Evolutionary conservation across 768 basidiomycete species (phyloP).

Genomic region (Lactifluus piperatus): DNA sequence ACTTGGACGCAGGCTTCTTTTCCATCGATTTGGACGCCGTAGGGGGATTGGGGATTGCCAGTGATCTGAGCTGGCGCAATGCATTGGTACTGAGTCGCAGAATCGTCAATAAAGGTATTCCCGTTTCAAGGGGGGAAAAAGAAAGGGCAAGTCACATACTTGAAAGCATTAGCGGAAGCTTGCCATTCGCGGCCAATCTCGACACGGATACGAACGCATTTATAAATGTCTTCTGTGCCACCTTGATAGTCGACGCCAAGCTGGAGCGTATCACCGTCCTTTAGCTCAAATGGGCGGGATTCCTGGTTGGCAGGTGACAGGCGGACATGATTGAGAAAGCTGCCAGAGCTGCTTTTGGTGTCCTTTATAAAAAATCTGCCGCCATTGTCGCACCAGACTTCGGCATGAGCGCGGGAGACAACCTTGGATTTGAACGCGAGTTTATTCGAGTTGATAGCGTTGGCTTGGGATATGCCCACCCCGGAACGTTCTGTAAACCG

Average conservation of each 20-base stretch:
- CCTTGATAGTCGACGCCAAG: conserved; percentile 98
- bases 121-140: conserved; percentile 6
- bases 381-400: conserved; percentile 73
- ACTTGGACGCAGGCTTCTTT: conserved; percentile 26
- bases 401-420: conserved; percentile 88
- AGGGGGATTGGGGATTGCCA: conserved; percentile 35
- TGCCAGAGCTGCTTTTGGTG: conserved; percentile 84
- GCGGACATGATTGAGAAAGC: conserved; percentile 91
- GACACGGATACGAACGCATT: conserved; percentile 91
- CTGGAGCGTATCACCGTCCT: conserved; percentile 91
- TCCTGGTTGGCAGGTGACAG: conserved; percentile 80
- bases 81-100: conserved; percentile 50
- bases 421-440: conserved; percentile 95
- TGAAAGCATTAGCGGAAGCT: conserved; percentile 83
- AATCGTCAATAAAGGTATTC: not conserved
- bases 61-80: conserved; percentile 72
- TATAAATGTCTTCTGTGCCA: conserved; percentile 93
- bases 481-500: conserved; percentile 88
- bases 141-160: conserved; percentile 36
- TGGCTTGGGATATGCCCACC: conserved; percentile 52
- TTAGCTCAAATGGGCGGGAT: conserved; percentile 65
- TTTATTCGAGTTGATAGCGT: conserved; percentile 67
- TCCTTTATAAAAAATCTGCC: conserved; percentile 82
- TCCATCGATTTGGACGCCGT: conserved; percentile 16
- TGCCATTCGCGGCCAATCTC: conserved; percentile 93